Evolutionary conservation across 768 basidiomycete genomes (phyloP), one percentile per base, ranked within the genome.

Genomic region (Kwoniella heveanensis): DNA sequence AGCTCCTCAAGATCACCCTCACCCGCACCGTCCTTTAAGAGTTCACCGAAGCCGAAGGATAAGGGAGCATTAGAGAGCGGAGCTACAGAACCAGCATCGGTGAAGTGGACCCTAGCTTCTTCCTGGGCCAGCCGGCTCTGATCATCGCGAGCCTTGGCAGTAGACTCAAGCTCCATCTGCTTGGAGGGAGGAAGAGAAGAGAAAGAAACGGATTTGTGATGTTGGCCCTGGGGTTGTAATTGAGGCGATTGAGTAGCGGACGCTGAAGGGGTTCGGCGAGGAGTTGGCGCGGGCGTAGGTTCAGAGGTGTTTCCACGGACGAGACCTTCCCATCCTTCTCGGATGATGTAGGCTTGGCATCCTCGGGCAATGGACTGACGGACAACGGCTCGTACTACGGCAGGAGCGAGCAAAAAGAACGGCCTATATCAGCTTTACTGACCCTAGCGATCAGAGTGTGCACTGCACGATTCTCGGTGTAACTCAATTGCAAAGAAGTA

Each of bases 321-420:
- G 64, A 98, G 88, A 24, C 96, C 96, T 78, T 98, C 94, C 83
- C 97, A 99, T 39, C 96, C 96, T 82, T 99, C 96, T 37, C 96
- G 90, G 63, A 99, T 91, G 66, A 98, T 88, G 85, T 88, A 99
- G 15, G 90, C 88, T 79, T 98, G 91, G 80, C 93, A 98, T 36
- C 92, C 94, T 82, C 96, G 88, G 66, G 92, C 84, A 69, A 99
- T 96, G 32, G 89, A 92, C 69, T 87, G 87, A 81, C 92, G 92
- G 68, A 98, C 95, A 50, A 93, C 88, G 0, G 93, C 85, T 70
- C 96, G 90, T 56, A 99, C 95, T 79, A 54, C n/a, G n/a, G 17
- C 7, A 24, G 32, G 5, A 10, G 13, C 25, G 5, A 36, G 36
- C 30, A 54, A 21, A 19, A 4, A 7, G 17, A 19, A 15, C 51